Conservation (phyloP, 2,329 filamentous ascomycete genomes). For the Fusarium agapanthi region DNA sequence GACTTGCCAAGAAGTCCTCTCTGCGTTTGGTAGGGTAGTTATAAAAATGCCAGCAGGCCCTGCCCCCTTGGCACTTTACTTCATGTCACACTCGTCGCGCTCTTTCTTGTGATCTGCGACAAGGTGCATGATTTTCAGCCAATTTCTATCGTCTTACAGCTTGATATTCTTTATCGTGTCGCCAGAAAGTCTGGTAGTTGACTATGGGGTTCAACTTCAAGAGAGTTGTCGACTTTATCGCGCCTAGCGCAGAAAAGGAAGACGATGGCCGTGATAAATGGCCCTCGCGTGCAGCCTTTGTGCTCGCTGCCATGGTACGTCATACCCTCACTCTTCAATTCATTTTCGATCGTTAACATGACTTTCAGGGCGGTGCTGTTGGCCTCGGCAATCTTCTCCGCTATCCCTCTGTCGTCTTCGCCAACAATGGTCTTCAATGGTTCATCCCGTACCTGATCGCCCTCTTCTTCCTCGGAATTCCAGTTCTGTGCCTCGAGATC, state of each 20-base stretch:
- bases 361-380: neutral
- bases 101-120: neutral
- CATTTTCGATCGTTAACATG: neutral
- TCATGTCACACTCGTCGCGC: neutral
- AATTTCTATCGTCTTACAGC: too few species aligned
- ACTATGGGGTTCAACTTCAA: neutral
- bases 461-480: constrained; percentile 54
- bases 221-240: neutral
- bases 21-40: neutral
- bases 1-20: neutral
- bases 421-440: neutral
- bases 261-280: neutral
- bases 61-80: neutral
- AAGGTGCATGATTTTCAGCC: neutral
- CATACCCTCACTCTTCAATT: neutral
- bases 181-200: neutral
- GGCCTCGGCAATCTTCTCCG: constrained; percentile 6
- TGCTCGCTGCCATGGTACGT: neutral
- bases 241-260: neutral
- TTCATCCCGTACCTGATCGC: constrained; percentile 6
- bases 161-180: neutral
- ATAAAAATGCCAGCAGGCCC: neutral
- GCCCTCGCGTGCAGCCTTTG: neutral
- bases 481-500: constrained; percentile 61
- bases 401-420: neutral